A percentile compares a stretch with the other conserved stretches of the same genome.
phyloP scores from a whole-genome alignment of 352 stramenopile genomes.

The Phytophthora gonapodyides region DNA sequence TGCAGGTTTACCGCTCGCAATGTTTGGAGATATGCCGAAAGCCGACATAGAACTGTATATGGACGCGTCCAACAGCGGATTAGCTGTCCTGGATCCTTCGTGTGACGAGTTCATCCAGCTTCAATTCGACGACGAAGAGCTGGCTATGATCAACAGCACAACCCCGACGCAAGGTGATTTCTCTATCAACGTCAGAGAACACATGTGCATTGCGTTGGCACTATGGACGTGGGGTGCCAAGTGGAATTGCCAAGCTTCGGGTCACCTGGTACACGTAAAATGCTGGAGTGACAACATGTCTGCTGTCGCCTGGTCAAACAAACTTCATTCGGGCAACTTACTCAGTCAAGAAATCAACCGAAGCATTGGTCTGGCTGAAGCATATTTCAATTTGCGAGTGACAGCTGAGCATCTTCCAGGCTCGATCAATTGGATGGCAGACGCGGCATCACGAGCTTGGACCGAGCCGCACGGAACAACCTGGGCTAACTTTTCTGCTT shows the following conservation, averaged over 20 bases:
- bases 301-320: slow-evolving; percentile 27
- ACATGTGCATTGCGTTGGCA: slow-evolving; percentile 31
- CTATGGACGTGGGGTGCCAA: slow-evolving; percentile 21
- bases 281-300: slow-evolving; percentile 40
- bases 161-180: slow-evolving; percentile 5
- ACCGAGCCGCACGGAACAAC: slow-evolving; percentile 3
- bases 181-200: slow-evolving; percentile 41
- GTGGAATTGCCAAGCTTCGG: neutral
- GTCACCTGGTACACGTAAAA: slow-evolving; percentile 9
- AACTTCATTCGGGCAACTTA: slow-evolving; percentile 9
- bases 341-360: slow-evolving; percentile 45
- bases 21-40: neutral
- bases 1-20: slow-evolving; percentile 1
- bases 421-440: slow-evolving; percentile 31
- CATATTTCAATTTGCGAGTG: slow-evolving; percentile 20
- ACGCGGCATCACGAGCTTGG: slow-evolving; percentile 30
- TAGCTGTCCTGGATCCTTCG: slow-evolving; percentile 16
- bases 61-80: slow-evolving; percentile 8
- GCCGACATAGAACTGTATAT: slow-evolving; percentile 12
- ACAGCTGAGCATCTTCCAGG: slow-evolving; percentile 19
- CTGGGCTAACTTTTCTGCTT: slow-evolving; percentile 13
- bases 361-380: slow-evolving; percentile 26
- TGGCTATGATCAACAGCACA: neutral
- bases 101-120: slow-evolving; percentile 9
- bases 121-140: slow-evolving; percentile 10